Evolutionary conservation across 768 basidiomycete genomes (phyloP), one percentile per base, ranked within the genome.

Genomic region (Macrolepiota albuminosa): DNA sequence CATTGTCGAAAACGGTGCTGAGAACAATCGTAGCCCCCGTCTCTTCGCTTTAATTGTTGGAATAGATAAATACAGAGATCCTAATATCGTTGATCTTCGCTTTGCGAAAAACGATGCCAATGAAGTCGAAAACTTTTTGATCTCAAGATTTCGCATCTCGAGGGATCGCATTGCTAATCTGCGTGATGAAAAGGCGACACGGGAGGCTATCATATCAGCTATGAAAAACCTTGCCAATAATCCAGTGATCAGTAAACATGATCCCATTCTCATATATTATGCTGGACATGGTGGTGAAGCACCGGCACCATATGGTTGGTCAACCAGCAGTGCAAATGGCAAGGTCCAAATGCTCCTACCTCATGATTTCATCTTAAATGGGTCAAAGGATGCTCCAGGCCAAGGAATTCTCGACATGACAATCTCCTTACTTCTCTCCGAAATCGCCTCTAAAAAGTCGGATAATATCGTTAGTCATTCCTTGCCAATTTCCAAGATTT

Each of bases 231-330:
- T 63, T 21, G 49, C 42, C 2, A 4, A 26, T 21, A 59, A 42
- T 42, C 51, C 40, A 42, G 37, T 6, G 33, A 63, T 63, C 21
- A 16, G 11, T n/a, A 40, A 49, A 33, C 34, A 52, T 21, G 57
- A 56, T 52, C 54, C 62, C 18, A 60, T 63, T 14, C 53, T 63
- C 13, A 60, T 63, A 29, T 63, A 60, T 39, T 63, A 56, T 39
- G 59, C 62, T 16, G 62, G 59, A 37, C 62, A 56, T 50, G 54
- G 59, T 2, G n/a, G 31, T 33, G 39, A 58, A 14, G 16, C 34
- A 42, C 0, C 18, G 0, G n/a, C 26, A 31, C 59, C 13, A 1
- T 2, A 14, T 10, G 5, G 26, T 46, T 54, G 55, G 59, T 2
- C 33, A 7, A 60, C 34, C 26, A 56, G n/a, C 31, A 29, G 42